A percentile compares a stretch with the other conserved stretches of the same genome.
phyloP scores from a whole-genome alignment of 129 eudicot species.

The Flaveria brownii region DNA sequence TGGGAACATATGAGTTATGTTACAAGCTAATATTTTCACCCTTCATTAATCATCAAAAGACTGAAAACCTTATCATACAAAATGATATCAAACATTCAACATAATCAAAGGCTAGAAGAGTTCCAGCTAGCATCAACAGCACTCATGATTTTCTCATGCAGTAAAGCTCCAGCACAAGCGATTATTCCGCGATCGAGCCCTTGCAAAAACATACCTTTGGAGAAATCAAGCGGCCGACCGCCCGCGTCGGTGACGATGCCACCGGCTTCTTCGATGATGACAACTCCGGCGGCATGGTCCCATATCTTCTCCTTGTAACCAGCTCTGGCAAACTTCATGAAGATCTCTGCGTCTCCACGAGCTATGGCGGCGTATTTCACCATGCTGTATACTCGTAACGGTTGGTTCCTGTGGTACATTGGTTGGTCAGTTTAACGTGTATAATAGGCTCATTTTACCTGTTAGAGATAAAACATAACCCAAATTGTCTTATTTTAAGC shows the following conservation, averaged over 20 bases:
- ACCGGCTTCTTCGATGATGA: slow-evolving; percentile 83
- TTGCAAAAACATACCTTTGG: slow-evolving; percentile 72
- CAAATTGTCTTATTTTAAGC: too few species aligned
- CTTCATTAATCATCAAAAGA: slow-evolving; percentile 11
- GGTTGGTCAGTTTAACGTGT: too few species aligned
- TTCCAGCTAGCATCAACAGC: slow-evolving; percentile 98
- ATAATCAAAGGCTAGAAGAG: slow-evolving; percentile 68
- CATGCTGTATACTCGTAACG: slow-evolving; percentile 81
- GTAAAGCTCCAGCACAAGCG: slow-evolving; percentile 69
- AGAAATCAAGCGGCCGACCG: slow-evolving; percentile 68
- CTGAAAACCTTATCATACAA: slow-evolving; percentile 22
- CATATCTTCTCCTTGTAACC: slow-evolving; percentile 93
- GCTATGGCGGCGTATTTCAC: slow-evolving; percentile 93
- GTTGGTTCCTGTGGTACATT: slow-evolving; percentile 59
- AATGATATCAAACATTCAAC: slow-evolving; percentile 9
- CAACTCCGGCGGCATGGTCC: slow-evolving; percentile 97
- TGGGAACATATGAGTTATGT: background rate
- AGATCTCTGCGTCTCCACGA: slow-evolving; percentile 89
- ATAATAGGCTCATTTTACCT: too few species aligned
- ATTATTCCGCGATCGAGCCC: slow-evolving; percentile 88
- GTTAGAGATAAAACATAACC: too few species aligned
- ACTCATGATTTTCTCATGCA: slow-evolving; percentile 68
- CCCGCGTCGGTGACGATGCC: slow-evolving; percentile 93
- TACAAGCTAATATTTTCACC: background rate
- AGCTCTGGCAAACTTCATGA: slow-evolving; percentile 83